Percentiles rank a stretch among this genome's conserved stretches.
Conservation (phyloP, 306 rosid genomes). For the Quercus robur region DNA sequence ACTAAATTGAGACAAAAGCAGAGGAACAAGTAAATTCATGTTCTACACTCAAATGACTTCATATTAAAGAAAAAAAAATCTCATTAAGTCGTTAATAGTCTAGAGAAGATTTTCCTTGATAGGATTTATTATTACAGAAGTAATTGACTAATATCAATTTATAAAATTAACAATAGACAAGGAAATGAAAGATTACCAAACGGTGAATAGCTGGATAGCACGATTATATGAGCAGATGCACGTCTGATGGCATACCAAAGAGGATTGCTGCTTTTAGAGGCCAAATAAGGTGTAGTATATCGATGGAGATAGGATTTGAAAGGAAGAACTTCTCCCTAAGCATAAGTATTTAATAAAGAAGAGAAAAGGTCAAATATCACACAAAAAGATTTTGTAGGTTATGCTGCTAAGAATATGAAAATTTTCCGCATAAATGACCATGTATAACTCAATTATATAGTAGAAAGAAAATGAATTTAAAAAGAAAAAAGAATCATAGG, state of each 20-base stretch:
- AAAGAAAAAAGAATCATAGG: conserved; percentile 4
- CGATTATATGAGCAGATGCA: conserved; percentile 94
- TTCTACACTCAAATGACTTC: not conserved
- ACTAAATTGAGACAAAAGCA: not conserved
- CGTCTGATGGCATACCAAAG: conserved; percentile 96
- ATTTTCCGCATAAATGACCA: not conserved
- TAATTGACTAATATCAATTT: not conserved
- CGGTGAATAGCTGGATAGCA: conserved; percentile 87
- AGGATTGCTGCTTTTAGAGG: conserved; percentile 81
- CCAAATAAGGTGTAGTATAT: conserved; percentile 70
- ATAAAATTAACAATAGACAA: conserved; percentile 10
- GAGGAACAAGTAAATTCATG: not conserved
- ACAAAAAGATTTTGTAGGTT: conserved; percentile 10
- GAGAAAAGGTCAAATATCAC: not conserved
- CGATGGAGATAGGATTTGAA: conserved; percentile 75
- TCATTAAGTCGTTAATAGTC: not conserved
- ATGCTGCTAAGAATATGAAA: not conserved
- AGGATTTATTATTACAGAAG: not conserved
- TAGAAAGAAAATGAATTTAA: not conserved
- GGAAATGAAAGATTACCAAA: conserved; percentile 56
- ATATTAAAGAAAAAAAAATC: not conserved
- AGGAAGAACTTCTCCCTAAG: conserved; percentile 84
- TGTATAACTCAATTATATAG: not conserved
- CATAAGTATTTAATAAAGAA: conserved; percentile 2
- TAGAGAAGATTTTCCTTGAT: not conserved